Evolutionary conservation across 441 rosid genomes (phyloP).

Genomic region (Viola pubescens): DNA sequence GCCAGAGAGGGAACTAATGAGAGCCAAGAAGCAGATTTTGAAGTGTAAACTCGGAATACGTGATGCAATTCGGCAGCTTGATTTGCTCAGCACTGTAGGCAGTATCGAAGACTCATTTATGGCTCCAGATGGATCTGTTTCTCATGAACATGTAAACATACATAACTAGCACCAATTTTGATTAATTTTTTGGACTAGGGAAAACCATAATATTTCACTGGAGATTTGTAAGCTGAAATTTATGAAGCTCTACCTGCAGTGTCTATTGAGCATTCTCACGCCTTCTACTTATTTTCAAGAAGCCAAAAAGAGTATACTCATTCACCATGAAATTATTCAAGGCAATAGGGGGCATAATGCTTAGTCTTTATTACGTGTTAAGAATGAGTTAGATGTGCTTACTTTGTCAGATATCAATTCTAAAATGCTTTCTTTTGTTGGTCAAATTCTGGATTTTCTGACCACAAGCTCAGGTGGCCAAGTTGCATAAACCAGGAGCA

Average conservation of each 20-base stretch:
- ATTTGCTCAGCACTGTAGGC: conserved; percentile 75
- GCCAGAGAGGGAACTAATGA: conserved; percentile 81
- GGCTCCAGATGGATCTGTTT: conserved; percentile 92
- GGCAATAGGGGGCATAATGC: background rate
- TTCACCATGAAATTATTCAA: conserved; percentile 3
- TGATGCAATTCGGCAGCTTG: conserved; percentile 71
- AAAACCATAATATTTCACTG: conserved; percentile 1
- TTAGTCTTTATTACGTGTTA: background rate
- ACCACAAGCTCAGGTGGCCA: background rate
- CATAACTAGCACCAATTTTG: conserved; percentile 7
- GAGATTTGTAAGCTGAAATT: background rate
- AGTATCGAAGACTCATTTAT: conserved; percentile 76
- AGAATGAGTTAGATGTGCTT: background rate
- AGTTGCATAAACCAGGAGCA: background rate
- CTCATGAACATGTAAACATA: conserved; percentile 79
- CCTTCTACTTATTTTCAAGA: conserved; percentile 2
- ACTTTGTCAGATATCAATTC: background rate
- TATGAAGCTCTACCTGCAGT: background rate
- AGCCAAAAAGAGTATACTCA: background rate
- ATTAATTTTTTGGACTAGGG: conserved; percentile 1
- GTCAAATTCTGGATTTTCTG: background rate
- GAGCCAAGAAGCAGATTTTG: conserved; percentile 79
- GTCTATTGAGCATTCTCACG: background rate
- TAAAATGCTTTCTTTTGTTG: background rate
- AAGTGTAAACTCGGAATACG: conserved; percentile 91